Evolutionary conservation across 192 early-diverging fungal species (phyloP), one percentile per base, ranked within the genome.

Genomic region (Coemansia sp.): DNA sequence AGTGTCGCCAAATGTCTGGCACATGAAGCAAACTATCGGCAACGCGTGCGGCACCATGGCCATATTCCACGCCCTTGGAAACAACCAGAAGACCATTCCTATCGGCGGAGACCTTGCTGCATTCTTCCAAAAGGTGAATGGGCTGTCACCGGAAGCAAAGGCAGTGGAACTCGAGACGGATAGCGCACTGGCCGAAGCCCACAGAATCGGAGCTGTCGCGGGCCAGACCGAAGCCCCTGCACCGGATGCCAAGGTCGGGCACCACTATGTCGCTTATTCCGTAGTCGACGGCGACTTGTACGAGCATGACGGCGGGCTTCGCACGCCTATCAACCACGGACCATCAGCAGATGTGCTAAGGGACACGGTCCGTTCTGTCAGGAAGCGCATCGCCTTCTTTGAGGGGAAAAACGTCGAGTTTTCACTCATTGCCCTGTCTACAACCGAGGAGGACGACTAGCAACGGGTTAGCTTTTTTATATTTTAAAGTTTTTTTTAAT

Each of bases 41-140:
- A 97, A 96, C 61, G 92, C 95, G 4, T 97, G 97, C 69, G 97
- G 97, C 14, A 97, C 94, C 7, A 97, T 97, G 78, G 95, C 89
- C 3, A 77, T 99, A 9, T 69, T 99, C 50, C 97, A 99, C 67
- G 86, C 95, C 0, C 73, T 99, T 10, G 87, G 85, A 42, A 97
- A 93, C 78, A 89, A 85, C 61, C 74, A 72, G 58, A 86, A 90
- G 40, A 58, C 40, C 5, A 38, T 87, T 52, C 41, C 70, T 52
- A 67, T 88, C 66, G 52, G 66, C 64, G 80, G 83, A 4, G 59
- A 66, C 15, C 70, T 96, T 20, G 83, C 86, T 22, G 69, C 71
- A 20, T 89, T 95, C 55, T 72, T 92, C 36, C 83, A 85, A 32
- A 84, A 87, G 63, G 85, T 89, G 22, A 73, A 79, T 20, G 65